Evolutionary conservation across 306 rosid genomes (phyloP), one percentile per base, ranked within the genome.

Genomic region (Aeschynomene evenia): DNA sequence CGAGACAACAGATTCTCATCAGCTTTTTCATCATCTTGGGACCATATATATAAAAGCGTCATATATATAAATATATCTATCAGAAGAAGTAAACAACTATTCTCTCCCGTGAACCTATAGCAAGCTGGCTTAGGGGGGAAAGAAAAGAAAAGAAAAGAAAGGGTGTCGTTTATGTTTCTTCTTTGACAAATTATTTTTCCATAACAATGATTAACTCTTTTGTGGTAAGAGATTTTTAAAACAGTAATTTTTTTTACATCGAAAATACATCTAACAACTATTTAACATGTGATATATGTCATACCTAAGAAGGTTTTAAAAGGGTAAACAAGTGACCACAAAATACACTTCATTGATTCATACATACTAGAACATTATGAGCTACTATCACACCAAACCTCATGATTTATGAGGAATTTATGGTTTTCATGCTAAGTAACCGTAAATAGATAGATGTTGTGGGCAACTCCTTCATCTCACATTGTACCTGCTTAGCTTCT

Each of bases 51-150:
- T 39, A 26, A 34, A 62, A 49, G 33, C 8, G 31, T 12, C 20
- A 62, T 22, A 14, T 62, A 19, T 7, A 53, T 22, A 52, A 6
- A 39, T 39, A 0, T 2, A 24, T 45, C 6, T 5, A 46, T 64
- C 15, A 12, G 15, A 49, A 33, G 60, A 67, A 52, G 34, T 1
- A 18, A 26, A 5, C 6, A 55, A 52, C 15, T 21, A 55, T 15
- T n/a, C 62, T 28, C 45, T 75, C 69, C 52, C 37, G 63, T 58
- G 76, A 71, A 48, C 63, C 51, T 14, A 46, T 67, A 67, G 14
- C 8, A 34, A 66, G 68, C 73, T 66, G 68, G 57, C 48, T 20
- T 37, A 1, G 51, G 46, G 5, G 3, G n/a, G n/a, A n/a, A n/a
- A n/a, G n/a, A n/a, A n/a, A n/a, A n/a, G n/a, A n/a, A 42, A 52